A percentile compares a stretch with the other conserved stretches of the same genome.
Conservation (phyloP, 2,329 filamentous ascomycete species). For the Periconia macrospinosa region DNA sequence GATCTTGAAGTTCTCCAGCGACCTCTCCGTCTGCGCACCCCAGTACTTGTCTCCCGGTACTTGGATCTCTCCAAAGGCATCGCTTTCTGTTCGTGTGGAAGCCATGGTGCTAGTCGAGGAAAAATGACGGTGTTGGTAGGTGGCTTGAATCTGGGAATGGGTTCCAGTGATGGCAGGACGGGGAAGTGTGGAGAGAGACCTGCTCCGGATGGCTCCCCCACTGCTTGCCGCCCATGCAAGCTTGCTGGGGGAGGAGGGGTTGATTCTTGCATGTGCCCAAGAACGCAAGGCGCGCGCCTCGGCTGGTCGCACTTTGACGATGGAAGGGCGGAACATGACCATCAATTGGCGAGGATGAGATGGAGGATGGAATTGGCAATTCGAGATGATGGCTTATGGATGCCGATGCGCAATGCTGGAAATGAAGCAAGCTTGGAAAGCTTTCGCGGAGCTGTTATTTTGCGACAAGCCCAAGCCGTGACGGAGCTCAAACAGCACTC, state of each 20-base stretch:
- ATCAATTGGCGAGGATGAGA: conserved; percentile 4
- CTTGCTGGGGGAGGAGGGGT: conserved; percentile 33
- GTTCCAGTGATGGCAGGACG: conserved; percentile 15
- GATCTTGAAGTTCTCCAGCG: conserved; percentile 97
- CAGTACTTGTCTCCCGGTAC: conserved; percentile 94
- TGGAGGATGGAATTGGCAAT: not conserved
- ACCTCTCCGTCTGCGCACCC: conserved; percentile 96
- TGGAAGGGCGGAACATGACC: conserved; percentile 41
- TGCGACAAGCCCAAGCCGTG: too few relatives aligned
- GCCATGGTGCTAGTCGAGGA: conserved; percentile 38
- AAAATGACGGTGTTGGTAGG: conserved; percentile 33
- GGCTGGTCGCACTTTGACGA: conserved; percentile 35
- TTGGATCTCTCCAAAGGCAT: conserved; percentile 97
- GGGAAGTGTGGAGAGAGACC: conserved; percentile 30
- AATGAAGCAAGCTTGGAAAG: too few relatives aligned
- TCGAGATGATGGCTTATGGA: too few relatives aligned
- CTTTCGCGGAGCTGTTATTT: too few relatives aligned
- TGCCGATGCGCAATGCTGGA: too few relatives aligned
- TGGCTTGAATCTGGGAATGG: conserved; percentile 16
- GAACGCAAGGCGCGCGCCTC: conserved; percentile 37
- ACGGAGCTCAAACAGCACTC: too few relatives aligned
- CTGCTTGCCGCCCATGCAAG: conserved; percentile 12
- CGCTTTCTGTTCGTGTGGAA: conserved; percentile 79
- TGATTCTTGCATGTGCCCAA: conserved; percentile 39
- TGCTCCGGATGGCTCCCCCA: conserved; percentile 18